Evolutionary conservation across 2,329 filamentous ascomycete species (phyloP).

Genomic region (Venturia effusa): DNA sequence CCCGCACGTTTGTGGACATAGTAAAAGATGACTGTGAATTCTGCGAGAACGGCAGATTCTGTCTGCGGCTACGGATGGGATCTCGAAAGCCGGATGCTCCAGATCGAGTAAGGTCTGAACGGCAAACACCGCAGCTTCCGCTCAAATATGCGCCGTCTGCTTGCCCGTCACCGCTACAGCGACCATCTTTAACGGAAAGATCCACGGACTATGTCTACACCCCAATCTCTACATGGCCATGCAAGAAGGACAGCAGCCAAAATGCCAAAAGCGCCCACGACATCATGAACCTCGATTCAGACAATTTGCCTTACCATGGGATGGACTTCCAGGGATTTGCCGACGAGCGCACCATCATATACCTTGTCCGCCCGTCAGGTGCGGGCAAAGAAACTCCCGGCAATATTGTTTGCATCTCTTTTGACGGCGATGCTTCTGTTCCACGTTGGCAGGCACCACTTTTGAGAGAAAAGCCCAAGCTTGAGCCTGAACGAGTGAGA

Average conservation of each 20-base stretch:
- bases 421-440: conserved; percentile 5
- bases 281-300: conserved; percentile 8
- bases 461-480: too few relatives aligned
- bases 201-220: not conserved
- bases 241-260: conserved; percentile 18
- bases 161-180: not conserved
- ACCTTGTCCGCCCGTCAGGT: not conserved
- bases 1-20: conserved; percentile 48
- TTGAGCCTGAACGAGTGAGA: too few relatives aligned
- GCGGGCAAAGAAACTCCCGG: not conserved
- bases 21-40: conserved; percentile 38
- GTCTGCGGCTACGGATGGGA: conserved; percentile 41
- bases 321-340: not conserved
- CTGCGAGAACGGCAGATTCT: conserved; percentile 21
- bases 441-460: not conserved
- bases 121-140: not conserved
- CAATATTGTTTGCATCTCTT: conserved; percentile 9
- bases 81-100: conserved; percentile 29
- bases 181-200: not conserved
- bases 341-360: conserved; percentile 11
- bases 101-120: not conserved
- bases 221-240: conserved; percentile 18
- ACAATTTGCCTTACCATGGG: not conserved
- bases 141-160: not conserved
- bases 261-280: not conserved